Conservation (phyloP, 2,329 filamentous ascomycete genomes). For the Domatiomyces globalis region DNA sequence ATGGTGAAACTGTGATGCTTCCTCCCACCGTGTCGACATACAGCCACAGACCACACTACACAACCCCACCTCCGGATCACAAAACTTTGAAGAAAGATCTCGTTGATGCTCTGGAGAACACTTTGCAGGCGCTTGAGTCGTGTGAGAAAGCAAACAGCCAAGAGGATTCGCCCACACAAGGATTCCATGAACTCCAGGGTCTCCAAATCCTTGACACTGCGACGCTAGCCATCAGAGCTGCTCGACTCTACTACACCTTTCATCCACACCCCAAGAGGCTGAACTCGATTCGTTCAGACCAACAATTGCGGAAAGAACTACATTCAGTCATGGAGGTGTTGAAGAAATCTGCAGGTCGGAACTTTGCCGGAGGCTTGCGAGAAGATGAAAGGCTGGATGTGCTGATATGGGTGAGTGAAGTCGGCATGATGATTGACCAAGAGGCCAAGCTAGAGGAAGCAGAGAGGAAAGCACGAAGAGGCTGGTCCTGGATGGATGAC, state of each 20-base stretch:
- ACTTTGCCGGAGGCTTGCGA: conserved; percentile 69
- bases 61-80: conserved; percentile 73
- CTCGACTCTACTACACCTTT: conserved; percentile 90
- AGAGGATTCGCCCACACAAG: conserved; percentile 37
- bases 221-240: conserved; percentile 87
- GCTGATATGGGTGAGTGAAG: conserved; percentile 61
- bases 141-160: conserved; percentile 22
- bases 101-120: conserved; percentile 53
- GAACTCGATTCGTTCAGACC: conserved; percentile 76
- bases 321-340: conserved; percentile 78
- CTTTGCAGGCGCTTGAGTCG: conserved; percentile 47
- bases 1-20: conserved; percentile 63
- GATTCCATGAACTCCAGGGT: conserved; percentile 77
- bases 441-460: conserved; percentile 65
- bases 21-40: conserved; percentile 98
- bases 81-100: conserved; percentile 60
- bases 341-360: conserved; percentile 77
- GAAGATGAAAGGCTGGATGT: conserved; percentile 66
- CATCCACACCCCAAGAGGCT: conserved; percentile 77
- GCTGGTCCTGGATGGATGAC: conserved; percentile 62
- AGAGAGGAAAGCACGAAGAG: conserved; percentile 56
- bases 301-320: conserved; percentile 68
- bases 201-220: conserved; percentile 85
- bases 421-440: conserved; percentile 58
- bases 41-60: conserved; percentile 64